Percentiles rank a stretch among this genome's conserved stretches.
These are phyloP conservation scores for Entamoeba invadens DNA, from an alignment of 208 protist genomes.

Conservation along the genomic window DNA sequence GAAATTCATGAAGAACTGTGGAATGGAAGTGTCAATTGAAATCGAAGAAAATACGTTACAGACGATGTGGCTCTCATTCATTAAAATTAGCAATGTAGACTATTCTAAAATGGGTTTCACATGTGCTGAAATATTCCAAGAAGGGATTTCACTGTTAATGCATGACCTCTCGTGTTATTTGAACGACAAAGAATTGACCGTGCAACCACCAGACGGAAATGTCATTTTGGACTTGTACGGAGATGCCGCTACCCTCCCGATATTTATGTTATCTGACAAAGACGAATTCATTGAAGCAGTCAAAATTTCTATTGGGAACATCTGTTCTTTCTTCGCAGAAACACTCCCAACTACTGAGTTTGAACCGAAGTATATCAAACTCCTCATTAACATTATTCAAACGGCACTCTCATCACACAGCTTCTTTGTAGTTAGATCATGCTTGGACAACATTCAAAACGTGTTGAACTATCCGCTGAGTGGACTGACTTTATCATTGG, in stretches of 20 bases:
- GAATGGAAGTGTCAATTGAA: background rate
- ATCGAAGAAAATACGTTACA: background rate
- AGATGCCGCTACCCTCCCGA: background rate
- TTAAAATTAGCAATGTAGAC: background rate
- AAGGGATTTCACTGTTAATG: background rate
- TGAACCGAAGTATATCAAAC: background rate
- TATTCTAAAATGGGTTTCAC: background rate
- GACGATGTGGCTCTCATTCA: background rate
- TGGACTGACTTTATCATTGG: background rate
- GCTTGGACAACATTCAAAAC: background rate
- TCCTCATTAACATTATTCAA: background rate
- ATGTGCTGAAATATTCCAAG: background rate
- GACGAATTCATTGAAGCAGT: background rate
- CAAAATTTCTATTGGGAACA: background rate
- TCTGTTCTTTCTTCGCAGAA: background rate
- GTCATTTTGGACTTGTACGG: background rate
- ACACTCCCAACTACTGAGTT: background rate
- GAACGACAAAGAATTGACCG: background rate
- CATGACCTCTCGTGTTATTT: background rate
- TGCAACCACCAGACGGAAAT: background rate
- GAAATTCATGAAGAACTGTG: background rate
- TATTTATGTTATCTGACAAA: background rate
- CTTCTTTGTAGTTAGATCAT: background rate
- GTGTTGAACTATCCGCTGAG: background rate
- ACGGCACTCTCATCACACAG: background rate